Percentiles rank a stretch among this genome's conserved stretches.
Evolutionary conservation across 2,329 filamentous ascomycete genomes (phyloP).

Genomic region (Neonectria neomacrospora): DNA sequence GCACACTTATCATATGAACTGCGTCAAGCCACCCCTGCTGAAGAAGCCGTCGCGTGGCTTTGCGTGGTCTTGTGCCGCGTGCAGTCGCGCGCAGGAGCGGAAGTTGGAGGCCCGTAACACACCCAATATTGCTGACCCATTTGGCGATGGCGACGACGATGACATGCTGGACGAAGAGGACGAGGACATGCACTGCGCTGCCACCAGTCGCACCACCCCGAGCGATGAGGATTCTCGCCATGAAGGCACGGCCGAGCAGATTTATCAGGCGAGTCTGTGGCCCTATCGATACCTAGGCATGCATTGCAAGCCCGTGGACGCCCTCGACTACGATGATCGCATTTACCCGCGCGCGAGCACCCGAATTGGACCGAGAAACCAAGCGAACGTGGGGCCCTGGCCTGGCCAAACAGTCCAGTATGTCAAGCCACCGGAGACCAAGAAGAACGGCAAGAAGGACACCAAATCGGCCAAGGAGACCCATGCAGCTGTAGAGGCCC

Average conservation of each 20-base stretch:
- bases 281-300: slow-evolving; percentile 95
- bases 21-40: slow-evolving; percentile 87
- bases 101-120: slow-evolving; percentile 92
- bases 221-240: slow-evolving; percentile 64
- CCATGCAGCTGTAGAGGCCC: slow-evolving; percentile 80
- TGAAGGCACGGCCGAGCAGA: slow-evolving; percentile 82
- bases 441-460: slow-evolving; percentile 83
- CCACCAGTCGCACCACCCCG: slow-evolving; percentile 73
- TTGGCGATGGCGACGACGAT: slow-evolving; percentile 73
- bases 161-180: slow-evolving; percentile 77
- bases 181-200: slow-evolving; percentile 66
- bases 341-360: slow-evolving; percentile 97
- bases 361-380: slow-evolving; percentile 88
- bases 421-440: slow-evolving; percentile 87
- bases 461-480: slow-evolving; percentile 83
- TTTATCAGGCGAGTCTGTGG: slow-evolving; percentile 94
- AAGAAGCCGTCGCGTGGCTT: slow-evolving; percentile 98
- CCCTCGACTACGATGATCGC: slow-evolving; percentile 94
- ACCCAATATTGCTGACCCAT: slow-evolving; percentile 76
- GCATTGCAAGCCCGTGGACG: slow-evolving; percentile 95
- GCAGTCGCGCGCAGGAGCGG: slow-evolving; percentile 93
- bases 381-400: slow-evolving; percentile 88
- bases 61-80: slow-evolving; percentile 96
- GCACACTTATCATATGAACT: slow-evolving; percentile 98
- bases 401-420: slow-evolving; percentile 88